Evolutionary conservation across 768 basidiomycete genomes (phyloP), one percentile per base, ranked within the genome.

Genomic region (Tricholoma hemisulphureum): DNA sequence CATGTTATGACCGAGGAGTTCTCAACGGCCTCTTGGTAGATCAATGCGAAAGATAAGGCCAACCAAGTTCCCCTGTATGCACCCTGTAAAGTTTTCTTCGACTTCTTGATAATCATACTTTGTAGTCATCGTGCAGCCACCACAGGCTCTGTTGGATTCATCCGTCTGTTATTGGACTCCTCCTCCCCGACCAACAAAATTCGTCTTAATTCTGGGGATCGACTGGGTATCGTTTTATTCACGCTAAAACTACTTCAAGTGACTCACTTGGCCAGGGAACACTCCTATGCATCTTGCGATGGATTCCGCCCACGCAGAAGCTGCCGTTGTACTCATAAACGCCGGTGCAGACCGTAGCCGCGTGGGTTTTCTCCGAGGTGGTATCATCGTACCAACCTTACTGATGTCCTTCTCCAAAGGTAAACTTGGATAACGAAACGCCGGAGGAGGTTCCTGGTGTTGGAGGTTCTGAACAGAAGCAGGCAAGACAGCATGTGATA

Each of bases 221-320:
- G 90, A 53, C 76, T 90, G 48, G 89, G 90, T 89, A 68, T 68
- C 71, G 6, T 18, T 49, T 20, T 29, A 28, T 69, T 57, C 35
- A 50, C 6, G 16, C 62, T 61, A 59, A 55, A 64, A 60, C 51
- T 35, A n/a, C 31, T 56, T 58, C 37, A 37, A 45, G 28, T 34
- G 23, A 26, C 56, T 63, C 51, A 56, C 48, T 29, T 50, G 26
- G 34, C 53, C 66, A 91, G 95, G 96, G 51, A 97, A 98, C 68
- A 98, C 97, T 2, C 94, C 97, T 2, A 76, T 99, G 34, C 97
- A 99, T 79, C 84, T 99, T 29, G 95, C 96, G 16, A 90, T 99
- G 88, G 96, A 99, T 66, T 94, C 91, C 54, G 96, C 88, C 16
- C 91, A 98, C 68, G 96, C 92, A 13, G 88, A 93, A 68, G 90